phyloP scores from a whole-genome alignment of 805 yeast genomes.

The Hanseniaspora singularis region DNA sequence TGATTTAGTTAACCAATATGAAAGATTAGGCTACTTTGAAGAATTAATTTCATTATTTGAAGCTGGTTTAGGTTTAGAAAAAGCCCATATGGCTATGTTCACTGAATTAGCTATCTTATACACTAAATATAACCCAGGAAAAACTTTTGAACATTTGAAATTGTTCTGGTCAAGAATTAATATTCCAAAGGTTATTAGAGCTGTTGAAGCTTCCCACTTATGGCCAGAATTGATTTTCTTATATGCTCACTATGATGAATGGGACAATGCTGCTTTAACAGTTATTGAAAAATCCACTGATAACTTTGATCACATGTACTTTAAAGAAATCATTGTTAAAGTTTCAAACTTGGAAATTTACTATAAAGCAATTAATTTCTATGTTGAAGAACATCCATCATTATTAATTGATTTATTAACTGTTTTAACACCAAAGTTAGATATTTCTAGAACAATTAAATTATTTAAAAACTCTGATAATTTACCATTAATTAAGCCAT shows the following conservation, averaged over 20 bases:
- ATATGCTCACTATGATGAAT: constrained; percentile 96
- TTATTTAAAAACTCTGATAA: constrained; percentile 92
- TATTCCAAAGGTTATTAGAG: constrained; percentile 91
- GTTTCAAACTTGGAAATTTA: constrained; percentile 93
- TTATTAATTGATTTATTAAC: constrained; percentile 75
- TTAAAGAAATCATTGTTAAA: constrained; percentile 89
- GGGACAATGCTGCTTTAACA: constrained; percentile 95
- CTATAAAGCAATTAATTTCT: constrained; percentile 93
- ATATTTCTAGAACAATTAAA: constrained; percentile 86
- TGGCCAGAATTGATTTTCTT: constrained; percentile 95
- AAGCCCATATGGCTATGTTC: constrained; percentile 99
- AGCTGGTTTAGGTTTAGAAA: constrained; percentile 88
- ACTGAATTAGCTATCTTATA: constrained; percentile 88
- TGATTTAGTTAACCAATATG: constrained; percentile 77
- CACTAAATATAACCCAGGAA: constrained; percentile 78
- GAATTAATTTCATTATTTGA: constrained; percentile 88
- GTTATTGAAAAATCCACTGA: constrained; percentile 91
- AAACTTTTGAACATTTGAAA: constrained; percentile 91
- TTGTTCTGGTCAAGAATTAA: constrained; percentile 96
- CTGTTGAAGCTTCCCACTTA: constrained; percentile 84
- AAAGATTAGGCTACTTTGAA: constrained; percentile 78
- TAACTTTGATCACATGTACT: constrained; percentile 85
- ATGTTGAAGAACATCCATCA: constrained; percentile 83
- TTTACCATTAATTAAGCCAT: constrained; percentile 90
- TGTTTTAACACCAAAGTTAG: constrained; percentile 77